Evolutionary conservation across 306 rosid species (phyloP).

Genomic region (Pueraria montana): DNA sequence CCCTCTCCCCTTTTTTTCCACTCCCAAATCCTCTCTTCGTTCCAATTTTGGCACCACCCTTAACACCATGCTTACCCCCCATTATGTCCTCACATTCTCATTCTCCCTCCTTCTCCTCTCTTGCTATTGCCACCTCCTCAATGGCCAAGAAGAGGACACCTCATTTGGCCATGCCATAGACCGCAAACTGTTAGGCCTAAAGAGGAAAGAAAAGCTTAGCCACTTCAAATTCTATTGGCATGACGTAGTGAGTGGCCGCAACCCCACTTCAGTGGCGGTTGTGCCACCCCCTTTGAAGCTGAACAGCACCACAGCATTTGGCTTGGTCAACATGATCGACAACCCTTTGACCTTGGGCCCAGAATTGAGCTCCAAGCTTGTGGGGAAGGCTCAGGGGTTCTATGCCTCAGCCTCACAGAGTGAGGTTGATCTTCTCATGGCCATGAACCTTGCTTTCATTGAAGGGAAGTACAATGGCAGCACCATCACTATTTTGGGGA

Average conservation of each 20-base stretch:
- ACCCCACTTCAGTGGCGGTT: slow-evolving; percentile 50
- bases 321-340: slow-evolving; percentile 50
- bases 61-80: slow-evolving; percentile 34
- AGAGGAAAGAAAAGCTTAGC: slow-evolving; percentile 61
- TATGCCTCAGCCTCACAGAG: slow-evolving; percentile 61
- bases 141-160: background rate
- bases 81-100: slow-evolving; percentile 21
- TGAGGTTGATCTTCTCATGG: slow-evolving; percentile 61
- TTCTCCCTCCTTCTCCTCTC: slow-evolving; percentile 38
- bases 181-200: slow-evolving; percentile 50
- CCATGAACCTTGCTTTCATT: slow-evolving; percentile 69
- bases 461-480: slow-evolving; percentile 88
- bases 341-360: slow-evolving; percentile 63
- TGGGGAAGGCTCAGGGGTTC: slow-evolving; percentile 68
- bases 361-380: slow-evolving; percentile 46
- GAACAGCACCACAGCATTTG: slow-evolving; percentile 51
- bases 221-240: slow-evolving; percentile 76
- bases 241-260: slow-evolving; percentile 55
- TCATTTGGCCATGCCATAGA: slow-evolving; percentile 51
- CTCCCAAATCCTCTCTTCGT: background rate
- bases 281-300: slow-evolving; percentile 27
- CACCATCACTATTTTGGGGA: slow-evolving; percentile 67
- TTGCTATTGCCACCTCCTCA: background rate
- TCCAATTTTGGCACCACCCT: background rate
- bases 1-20: background rate